A percentile compares a stretch with the other conserved stretches of the same genome.
These are phyloP conservation scores for Cucurbita maxima DNA, from an alignment of 306 rosid species.

Conservation along the genomic window DNA sequence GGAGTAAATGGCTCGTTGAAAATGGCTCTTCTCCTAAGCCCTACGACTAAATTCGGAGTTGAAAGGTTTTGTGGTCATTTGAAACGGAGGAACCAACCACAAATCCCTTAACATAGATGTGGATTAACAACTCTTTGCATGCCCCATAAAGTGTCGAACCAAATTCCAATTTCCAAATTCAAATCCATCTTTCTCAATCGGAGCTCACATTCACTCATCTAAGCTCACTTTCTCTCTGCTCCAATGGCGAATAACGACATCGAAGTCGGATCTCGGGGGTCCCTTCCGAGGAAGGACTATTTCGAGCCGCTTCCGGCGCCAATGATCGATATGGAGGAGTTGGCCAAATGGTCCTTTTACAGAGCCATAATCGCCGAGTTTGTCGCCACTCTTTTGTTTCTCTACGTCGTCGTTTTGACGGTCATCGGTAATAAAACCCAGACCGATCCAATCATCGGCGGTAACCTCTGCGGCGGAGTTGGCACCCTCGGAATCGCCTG, in stretches of 20 bases:
- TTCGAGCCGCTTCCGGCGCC: not conserved
- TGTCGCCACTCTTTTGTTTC: not conserved
- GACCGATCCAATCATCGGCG: not conserved
- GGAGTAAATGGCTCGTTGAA: not conserved
- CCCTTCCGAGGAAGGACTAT: not conserved
- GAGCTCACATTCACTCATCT: no score
- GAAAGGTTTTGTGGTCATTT: not conserved
- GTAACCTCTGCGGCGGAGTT: slow-evolving; percentile 20
- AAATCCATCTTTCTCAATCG: no score
- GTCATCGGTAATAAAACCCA: not conserved
- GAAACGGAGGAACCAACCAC: not conserved
- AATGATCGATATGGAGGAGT: not conserved
- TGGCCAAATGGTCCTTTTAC: not conserved
- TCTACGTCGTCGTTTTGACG: not conserved
- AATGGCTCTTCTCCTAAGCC: not conserved
- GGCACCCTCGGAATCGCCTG: slow-evolving; percentile 24
- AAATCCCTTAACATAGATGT: not conserved
- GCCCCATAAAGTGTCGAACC: no score
- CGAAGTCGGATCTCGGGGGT: not conserved
- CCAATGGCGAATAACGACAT: not conserved
- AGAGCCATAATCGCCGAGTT: slow-evolving; percentile 2
- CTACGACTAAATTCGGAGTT: not conserved
- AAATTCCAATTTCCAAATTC: no score
- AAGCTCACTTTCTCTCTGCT: not conserved
- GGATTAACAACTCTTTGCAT: not conserved